These are phyloP conservation scores for Gaeumannomyces tritici DNA, from an alignment of 2,329 filamentous ascomycete species.

Conservation along the genomic window DNA sequence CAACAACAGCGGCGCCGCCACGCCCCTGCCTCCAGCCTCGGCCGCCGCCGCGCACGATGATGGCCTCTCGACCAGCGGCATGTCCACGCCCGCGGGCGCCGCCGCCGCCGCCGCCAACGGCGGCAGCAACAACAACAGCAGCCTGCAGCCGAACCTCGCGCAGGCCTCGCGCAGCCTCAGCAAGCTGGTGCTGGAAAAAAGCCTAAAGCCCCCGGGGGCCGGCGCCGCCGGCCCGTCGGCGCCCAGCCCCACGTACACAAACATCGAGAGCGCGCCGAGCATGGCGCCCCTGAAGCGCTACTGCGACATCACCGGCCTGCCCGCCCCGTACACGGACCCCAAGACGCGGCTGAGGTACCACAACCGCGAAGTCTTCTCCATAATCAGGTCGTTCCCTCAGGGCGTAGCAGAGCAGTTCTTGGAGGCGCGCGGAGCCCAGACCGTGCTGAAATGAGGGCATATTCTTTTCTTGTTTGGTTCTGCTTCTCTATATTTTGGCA, in stretches of 20 bases:
- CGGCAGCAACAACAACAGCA: constrained; percentile 13
- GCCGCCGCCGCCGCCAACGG: constrained; percentile 24
- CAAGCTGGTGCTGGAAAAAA: constrained; percentile 83
- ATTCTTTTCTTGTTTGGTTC: too few species aligned
- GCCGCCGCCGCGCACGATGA: constrained; percentile 34
- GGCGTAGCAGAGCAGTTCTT: constrained; percentile 80
- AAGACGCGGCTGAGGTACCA: constrained; percentile 92
- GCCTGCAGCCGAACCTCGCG: constrained; percentile 34
- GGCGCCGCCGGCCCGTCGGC: constrained; percentile 30
- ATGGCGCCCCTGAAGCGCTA: constrained; percentile 79
- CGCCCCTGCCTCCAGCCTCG: constrained; percentile 39
- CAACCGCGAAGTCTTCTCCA: constrained; percentile 81
- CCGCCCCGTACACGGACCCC: constrained; percentile 87
- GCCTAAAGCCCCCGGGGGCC: constrained; percentile 34
- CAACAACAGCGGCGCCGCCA: constrained; percentile 66
- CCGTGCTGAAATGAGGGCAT: constrained; percentile 70
- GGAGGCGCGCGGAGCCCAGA: constrained; percentile 84
- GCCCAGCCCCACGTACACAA: constrained; percentile 81
- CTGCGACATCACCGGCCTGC: constrained; percentile 89
- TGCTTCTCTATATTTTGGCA: neutral
- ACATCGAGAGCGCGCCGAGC: constrained; percentile 84
- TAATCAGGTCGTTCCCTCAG: constrained; percentile 72
- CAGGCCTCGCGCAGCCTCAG: constrained; percentile 81
- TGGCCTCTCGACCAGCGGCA: constrained; percentile 46
- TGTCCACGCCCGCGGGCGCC: constrained; percentile 47